A percentile compares a stretch with the other conserved stretches of the same genome.
phyloP scores from a whole-genome alignment of 108 stramenopile species.

The Cyclotella distinguenda region DNA sequence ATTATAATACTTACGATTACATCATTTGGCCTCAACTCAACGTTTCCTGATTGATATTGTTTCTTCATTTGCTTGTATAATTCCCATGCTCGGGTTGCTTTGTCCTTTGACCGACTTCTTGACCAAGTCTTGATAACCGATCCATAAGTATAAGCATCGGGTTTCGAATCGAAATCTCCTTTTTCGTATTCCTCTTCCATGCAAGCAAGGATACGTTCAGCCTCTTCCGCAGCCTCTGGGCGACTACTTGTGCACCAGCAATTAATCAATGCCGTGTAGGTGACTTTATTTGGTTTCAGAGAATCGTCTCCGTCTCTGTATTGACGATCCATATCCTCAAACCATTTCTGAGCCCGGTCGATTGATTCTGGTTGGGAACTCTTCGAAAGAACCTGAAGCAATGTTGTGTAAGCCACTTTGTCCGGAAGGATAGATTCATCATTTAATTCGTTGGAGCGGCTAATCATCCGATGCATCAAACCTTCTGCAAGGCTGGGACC shows the following conservation, averaged over 20 bases:
- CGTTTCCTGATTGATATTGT: slow-evolving; percentile 35
- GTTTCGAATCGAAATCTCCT: slow-evolving; percentile 28
- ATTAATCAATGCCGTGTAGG: slow-evolving; percentile 41
- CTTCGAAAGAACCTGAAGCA: slow-evolving; percentile 38
- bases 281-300: slow-evolving; percentile 39
- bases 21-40: slow-evolving; percentile 37
- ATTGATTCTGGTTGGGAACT: slow-evolving; percentile 5
- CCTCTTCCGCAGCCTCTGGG: slow-evolving; percentile 23
- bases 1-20: slow-evolving; percentile 28
- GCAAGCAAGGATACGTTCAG: slow-evolving; percentile 17
- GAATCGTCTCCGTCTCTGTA: slow-evolving; percentile 22
- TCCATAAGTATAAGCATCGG: slow-evolving; percentile 36
- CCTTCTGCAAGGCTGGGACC: slow-evolving; percentile 32
- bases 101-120: slow-evolving; percentile 27
- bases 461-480: slow-evolving; percentile 37
- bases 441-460: slow-evolving; percentile 24
- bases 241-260: slow-evolving; percentile 40
- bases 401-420: slow-evolving; percentile 24
- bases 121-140: slow-evolving; percentile 36
- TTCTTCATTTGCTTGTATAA: slow-evolving; percentile 37
- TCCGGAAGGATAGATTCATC: slow-evolving; percentile 38
- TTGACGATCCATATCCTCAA: slow-evolving; percentile 30
- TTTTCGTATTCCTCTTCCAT: slow-evolving; percentile 39
- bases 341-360: slow-evolving; percentile 34
- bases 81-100: slow-evolving; percentile 33